Evolutionary conservation across 768 basidiomycete species (phyloP), one percentile per base, ranked within the genome.

Genomic region (Pisolithus albus): DNA sequence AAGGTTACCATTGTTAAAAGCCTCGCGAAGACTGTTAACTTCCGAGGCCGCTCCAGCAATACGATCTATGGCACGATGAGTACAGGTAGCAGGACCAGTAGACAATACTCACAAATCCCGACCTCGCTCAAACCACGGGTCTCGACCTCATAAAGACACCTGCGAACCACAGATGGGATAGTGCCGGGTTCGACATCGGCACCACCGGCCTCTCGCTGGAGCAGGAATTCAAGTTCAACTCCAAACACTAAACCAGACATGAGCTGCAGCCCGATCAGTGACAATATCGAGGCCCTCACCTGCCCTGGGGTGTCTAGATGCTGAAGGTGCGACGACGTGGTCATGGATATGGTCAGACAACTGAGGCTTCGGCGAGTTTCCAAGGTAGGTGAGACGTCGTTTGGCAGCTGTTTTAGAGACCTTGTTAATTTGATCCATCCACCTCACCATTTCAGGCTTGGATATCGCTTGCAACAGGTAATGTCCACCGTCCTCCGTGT

Each of bases 401-500:
- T 87, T 84, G 23, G 87, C 86, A 38, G 85, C 84, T 51, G 78
- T 78, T 59, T 81, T 84, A 23, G 88, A 81, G 38, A 88, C 80
- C 36, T 80, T 76, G 36, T 76, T 77, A 55, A 93, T 83, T 23
- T 81, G 83, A 16, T 84, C 82, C 49, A 90, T 75, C 91, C 91
- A 93, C 58, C 76, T 82, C 49, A 64, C 71, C 82, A 89, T 83
- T 57, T 91, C 89, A 37, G 75, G 73, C 63, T 77, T 81, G 58
- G 77, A 82, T 34, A 79, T 66, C 1, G 88, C 84, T 64, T 93
- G 91, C 15, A 92, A 68, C 32, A 91, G 65, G 60, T 89, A 90
- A 60, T 84, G 84, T 0, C 88, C 89, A 7, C 91, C 91, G 61
- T 92, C 90, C 63, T 92, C 91, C 0, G 89, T 88, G 60, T 88